Conservation (phyloP, 768 basidiomycete genomes). For the Agaricus blazei region DNA sequence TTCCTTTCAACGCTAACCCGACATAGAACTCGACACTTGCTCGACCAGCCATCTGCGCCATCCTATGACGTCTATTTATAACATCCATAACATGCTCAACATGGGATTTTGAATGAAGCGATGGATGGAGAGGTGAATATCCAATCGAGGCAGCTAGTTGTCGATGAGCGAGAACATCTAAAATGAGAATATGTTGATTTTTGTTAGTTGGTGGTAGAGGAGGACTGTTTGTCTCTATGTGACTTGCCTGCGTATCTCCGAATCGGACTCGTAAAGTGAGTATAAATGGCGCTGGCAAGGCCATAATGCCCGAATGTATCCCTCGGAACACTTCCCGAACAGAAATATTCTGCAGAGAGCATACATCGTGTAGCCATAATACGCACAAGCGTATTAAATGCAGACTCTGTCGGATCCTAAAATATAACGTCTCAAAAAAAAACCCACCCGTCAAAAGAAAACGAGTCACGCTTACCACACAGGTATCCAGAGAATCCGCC, state of each 20-base stretch:
- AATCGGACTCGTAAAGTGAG: conserved; percentile 98
- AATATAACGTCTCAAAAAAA: background rate
- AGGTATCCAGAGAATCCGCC: conserved; percentile 82
- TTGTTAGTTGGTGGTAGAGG: background rate
- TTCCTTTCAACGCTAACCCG: conserved; percentile 80
- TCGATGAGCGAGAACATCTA: conserved; percentile 91
- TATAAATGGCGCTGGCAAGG: conserved; percentile 95
- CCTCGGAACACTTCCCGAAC: conserved; percentile 86
- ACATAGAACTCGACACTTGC: conserved; percentile 98
- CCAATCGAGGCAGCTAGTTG: conserved; percentile 90
- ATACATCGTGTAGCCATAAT: conserved; percentile 99
- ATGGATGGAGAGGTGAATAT: conserved; percentile 76
- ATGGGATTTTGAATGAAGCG: conserved; percentile 81
- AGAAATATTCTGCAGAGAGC: conserved; percentile 98
- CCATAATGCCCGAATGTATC: conserved; percentile 98
- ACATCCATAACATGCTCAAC: conserved; percentile 84
- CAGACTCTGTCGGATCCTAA: conserved; percentile 77
- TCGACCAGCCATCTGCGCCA: conserved; percentile 96
- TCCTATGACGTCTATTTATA: conserved; percentile 88
- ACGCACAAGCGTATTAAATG: conserved; percentile 95
- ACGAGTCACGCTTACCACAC: conserved; percentile 53
- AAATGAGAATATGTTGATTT: no score
- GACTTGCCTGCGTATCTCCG: conserved; percentile 82
- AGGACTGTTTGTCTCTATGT: conserved; percentile 13
- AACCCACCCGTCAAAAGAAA: no score